phyloP scores from a whole-genome alignment of 2,329 filamentous ascomycete genomes.

The Colletotrichum salicis region DNA sequence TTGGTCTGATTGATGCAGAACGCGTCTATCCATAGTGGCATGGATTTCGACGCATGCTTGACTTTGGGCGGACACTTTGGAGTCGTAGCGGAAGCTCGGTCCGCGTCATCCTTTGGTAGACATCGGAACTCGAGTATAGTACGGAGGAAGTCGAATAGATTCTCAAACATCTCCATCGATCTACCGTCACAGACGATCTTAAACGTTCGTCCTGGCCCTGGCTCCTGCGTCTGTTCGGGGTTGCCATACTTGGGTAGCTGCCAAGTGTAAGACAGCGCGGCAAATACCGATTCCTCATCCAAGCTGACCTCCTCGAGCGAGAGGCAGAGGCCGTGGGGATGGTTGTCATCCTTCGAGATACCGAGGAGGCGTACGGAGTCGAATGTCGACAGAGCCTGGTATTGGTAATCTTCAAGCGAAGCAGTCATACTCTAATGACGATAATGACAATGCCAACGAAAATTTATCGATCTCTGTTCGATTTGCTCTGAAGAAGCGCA shows the following conservation, averaged over 20 bases:
- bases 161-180: background rate
- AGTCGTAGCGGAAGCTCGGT: background rate
- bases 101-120: too few relatives aligned
- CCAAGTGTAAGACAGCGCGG: slow-evolving; percentile 2
- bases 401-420: background rate
- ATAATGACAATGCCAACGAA: background rate
- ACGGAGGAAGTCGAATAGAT: background rate
- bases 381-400: background rate
- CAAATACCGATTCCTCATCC: background rate
- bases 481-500: background rate
- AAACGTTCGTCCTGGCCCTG: background rate
- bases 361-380: slow-evolving; percentile 1
- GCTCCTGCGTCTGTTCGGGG: too few relatives aligned
- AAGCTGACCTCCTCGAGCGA: background rate
- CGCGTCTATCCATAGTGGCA: slow-evolving; percentile 35
- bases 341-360: background rate
- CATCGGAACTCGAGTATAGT: background rate
- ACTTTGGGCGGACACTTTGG: background rate
- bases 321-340: background rate
- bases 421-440: background rate
- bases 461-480: background rate
- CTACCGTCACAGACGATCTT: background rate
- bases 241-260: background rate
- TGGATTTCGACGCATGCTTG: accelerated
- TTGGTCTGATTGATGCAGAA: slow-evolving; percentile 38